These are phyloP conservation scores for Paxillus rubicundulus DNA, from an alignment of 768 basidiomycete genomes.

Conservation along the genomic window DNA sequence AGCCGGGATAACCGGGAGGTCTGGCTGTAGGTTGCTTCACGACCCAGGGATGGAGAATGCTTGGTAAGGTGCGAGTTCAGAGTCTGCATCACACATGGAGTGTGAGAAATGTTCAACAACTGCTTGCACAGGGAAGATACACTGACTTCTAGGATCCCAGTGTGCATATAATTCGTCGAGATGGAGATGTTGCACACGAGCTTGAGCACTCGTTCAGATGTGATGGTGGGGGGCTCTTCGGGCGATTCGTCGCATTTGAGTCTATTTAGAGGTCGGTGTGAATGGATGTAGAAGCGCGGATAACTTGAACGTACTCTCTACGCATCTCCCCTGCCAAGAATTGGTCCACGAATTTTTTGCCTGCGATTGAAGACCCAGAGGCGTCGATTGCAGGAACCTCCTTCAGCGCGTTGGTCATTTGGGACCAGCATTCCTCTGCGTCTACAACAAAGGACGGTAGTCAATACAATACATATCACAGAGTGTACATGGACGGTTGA, in stretches of 20 bases:
- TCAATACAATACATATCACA: slow-evolving; percentile 1
- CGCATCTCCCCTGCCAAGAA: slow-evolving; percentile 78
- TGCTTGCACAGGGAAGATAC: slow-evolving; percentile 2
- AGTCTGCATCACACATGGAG: slow-evolving; percentile 46
- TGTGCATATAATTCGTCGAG: slow-evolving; percentile 84
- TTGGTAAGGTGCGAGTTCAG: slow-evolving; percentile 89
- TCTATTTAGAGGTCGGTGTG: slow-evolving; percentile 41
- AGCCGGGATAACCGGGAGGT: slow-evolving; percentile 79
- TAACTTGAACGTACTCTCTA: slow-evolving; percentile 48
- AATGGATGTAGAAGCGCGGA: background rate
- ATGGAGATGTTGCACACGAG: slow-evolving; percentile 90
- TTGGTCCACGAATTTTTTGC: slow-evolving; percentile 71
- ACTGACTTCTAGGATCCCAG: slow-evolving; percentile 78
- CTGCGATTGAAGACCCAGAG: slow-evolving; percentile 29
- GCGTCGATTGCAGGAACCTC: slow-evolving; percentile 55
- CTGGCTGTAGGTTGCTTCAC: slow-evolving; percentile 80
- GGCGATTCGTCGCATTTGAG: slow-evolving; percentile 79
- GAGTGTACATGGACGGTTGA: background rate
- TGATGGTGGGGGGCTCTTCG: slow-evolving; percentile 66
- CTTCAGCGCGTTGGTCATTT: slow-evolving; percentile 68
- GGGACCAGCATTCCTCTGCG: slow-evolving; percentile 87
- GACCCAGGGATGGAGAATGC: slow-evolving; percentile 71
- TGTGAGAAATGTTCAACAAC: background rate
- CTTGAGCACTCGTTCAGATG: slow-evolving; percentile 76
- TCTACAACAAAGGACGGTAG: slow-evolving; percentile 41